Base-by-base conservation (phyloP, 192 early-diverging fungal genomes). In the Backusella mclennaniae region DNA sequence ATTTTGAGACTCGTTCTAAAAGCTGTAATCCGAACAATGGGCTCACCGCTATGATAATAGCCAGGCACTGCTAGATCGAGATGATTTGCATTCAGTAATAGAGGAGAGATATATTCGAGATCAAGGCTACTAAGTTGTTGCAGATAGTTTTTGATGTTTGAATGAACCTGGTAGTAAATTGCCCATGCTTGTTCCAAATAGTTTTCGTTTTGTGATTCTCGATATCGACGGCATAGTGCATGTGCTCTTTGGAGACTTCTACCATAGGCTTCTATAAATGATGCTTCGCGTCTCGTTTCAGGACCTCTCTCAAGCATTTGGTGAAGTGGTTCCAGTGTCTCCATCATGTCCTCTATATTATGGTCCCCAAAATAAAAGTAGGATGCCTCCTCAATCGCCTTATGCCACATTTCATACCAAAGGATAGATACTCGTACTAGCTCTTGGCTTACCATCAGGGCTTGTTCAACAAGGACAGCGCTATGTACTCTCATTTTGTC, bases 321-420 rank as follows among this genome's bases (percentile, higher is more conserved):
- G 80, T 99, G 96, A 71, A 98, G 85, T 3, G 92, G 93, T 68
- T 94, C 91, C 1, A 99, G 82, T 19, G 92, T 92, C 0, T 89
- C 84, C 82, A 96, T 88, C 95, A 97, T 97, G 23, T 90, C 93
- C n/a, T 95, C 91, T 6, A 92, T 86, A 68, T 97, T 93, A 44
- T 91, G 89, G 8, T 90, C 85, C 7, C 89, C 89, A 78, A 91
- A 96, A 67, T 96, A 96, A 17, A 92, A 76, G 29, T 91, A 79
- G 2, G 93, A 94, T 0, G 96, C 96, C 42, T 96, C 94, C 63
- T 96, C 95, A 5, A 99, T 79, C 1, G 92, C 95, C 73, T 98
- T 95, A 67, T 94, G 91, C 98, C 98, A 99, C 94, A 96, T 93
- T 84, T 99, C 98, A 63, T 96, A 94, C 93, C 96, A 96, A 35